These are phyloP conservation scores for Phyllosticta citribraziliensis DNA, from an alignment of 2,329 filamentous ascomycete genomes.

Conservation along the genomic window DNA sequence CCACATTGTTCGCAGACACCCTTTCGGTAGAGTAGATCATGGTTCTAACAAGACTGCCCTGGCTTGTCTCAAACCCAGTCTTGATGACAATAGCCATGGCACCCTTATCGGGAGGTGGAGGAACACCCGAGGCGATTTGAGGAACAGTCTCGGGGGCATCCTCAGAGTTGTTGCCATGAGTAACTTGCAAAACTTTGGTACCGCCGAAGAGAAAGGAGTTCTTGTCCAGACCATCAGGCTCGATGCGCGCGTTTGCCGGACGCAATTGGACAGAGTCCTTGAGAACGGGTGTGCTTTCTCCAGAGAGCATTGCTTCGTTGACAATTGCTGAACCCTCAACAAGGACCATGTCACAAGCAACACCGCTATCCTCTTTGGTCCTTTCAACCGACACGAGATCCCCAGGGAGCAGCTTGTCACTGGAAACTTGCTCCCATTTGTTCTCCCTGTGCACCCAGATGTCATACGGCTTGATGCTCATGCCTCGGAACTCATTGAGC, in stretches of 20 bases:
- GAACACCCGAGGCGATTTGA: conserved; percentile 65
- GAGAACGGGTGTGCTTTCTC: conserved; percentile 90
- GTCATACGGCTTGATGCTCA: conserved; percentile 98
- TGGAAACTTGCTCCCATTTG: conserved; percentile 80
- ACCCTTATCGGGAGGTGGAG: conserved; percentile 80
- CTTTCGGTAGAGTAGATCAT: conserved; percentile 99
- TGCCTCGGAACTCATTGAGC: conserved; percentile 89
- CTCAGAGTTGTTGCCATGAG: conserved; percentile 71
- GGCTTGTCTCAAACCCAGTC: conserved; percentile 97
- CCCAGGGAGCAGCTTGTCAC: conserved; percentile 84
- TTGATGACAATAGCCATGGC: conserved; percentile 91
- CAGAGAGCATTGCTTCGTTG: conserved; percentile 98
- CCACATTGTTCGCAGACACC: conserved; percentile 95
- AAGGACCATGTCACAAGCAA: conserved; percentile 93
- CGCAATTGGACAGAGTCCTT: conserved; percentile 94
- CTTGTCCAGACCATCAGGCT: conserved; percentile 89
- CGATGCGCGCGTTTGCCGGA: conserved; percentile 68
- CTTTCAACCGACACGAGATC: conserved; percentile 86
- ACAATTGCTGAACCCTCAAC: conserved; percentile 95
- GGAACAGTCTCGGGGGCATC: conserved; percentile 49
- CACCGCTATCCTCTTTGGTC: conserved; percentile 93
- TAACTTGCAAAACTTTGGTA: conserved; percentile 93
- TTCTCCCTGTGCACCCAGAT: conserved; percentile 82
- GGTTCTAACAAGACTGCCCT: conserved; percentile 91
- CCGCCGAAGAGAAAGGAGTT: conserved; percentile 94